Conservation (phyloP, 345 rosid genomes). For the Reutealis trisperma region DNA sequence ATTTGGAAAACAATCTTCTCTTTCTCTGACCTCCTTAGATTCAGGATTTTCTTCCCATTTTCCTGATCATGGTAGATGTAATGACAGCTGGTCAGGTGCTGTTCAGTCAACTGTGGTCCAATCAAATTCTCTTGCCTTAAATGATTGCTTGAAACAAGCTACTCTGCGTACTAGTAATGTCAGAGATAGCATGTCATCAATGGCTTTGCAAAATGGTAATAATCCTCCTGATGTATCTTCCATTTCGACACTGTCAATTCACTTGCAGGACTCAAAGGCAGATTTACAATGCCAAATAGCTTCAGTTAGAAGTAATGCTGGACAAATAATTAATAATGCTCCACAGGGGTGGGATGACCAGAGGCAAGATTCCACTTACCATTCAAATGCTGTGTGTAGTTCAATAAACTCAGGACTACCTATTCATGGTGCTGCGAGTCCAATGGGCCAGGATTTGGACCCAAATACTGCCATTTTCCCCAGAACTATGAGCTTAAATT, state of each 20-base stretch:
- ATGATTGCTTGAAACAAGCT: conserved; percentile 28
- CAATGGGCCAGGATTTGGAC: conserved; percentile 39
- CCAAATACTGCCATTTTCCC: conserved; percentile 34
- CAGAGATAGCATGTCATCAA: conserved; percentile 38
- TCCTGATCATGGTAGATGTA: conserved; percentile 41
- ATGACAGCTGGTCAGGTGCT: conserved; percentile 55
- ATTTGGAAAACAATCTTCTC: conserved; percentile 39
- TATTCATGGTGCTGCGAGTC: conserved; percentile 28
- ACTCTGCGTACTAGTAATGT: conserved; percentile 33
- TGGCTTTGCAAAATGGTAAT: conserved; percentile 45
- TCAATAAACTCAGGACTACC: conserved; percentile 42
- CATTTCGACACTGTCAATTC: conserved; percentile 28
- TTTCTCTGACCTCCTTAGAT: conserved; percentile 31
- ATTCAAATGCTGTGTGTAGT: conserved; percentile 27
- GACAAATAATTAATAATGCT: conserved; percentile 34
- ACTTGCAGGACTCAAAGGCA: conserved; percentile 28
- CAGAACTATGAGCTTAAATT: conserved; percentile 42
- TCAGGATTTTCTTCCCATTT: conserved; percentile 38
- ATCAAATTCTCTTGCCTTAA: conserved; percentile 31
- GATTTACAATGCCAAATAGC: conserved; percentile 31
- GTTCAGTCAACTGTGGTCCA: conserved; percentile 43
- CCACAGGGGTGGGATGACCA: conserved; percentile 46
- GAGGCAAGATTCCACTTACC: conserved; percentile 32
- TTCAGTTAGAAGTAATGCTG: conserved; percentile 22
- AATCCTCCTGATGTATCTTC: conserved; percentile 40